Evolutionary conservation across 2,329 filamentous ascomycete species (phyloP).

Genomic region (Scytalidium lignicola): DNA sequence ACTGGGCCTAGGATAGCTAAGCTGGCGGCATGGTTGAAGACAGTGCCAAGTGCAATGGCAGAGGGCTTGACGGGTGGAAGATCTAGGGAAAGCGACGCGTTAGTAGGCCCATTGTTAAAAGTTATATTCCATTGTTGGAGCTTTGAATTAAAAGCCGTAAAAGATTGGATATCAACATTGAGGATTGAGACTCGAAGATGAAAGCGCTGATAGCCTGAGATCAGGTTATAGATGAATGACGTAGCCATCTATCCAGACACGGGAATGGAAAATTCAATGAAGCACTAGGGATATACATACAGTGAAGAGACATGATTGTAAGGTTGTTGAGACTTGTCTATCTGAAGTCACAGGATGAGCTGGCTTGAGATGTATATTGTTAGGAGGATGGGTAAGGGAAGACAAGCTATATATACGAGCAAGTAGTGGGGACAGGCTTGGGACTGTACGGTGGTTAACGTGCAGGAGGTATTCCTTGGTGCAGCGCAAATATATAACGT

Average conservation of each 20-base stretch:
- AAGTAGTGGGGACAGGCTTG: neutral
- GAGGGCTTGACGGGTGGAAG: slow-evolving; percentile 91
- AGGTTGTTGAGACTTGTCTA: slow-evolving; percentile 13
- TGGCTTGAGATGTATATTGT: neutral
- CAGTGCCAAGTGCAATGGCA: slow-evolving; percentile 89
- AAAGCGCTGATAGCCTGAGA: neutral
- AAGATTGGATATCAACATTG: no score
- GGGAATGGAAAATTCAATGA: no score
- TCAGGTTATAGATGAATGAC: neutral
- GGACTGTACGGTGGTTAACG: neutral
- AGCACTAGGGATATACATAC: slow-evolving; percentile 13
- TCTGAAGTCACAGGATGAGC: neutral
- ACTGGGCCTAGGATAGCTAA: slow-evolving; percentile 82
- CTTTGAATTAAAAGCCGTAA: no score
- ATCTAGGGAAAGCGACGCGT: slow-evolving; percentile 31
- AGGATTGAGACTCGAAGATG: no score
- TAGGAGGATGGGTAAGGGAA: neutral
- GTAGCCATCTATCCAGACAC: no score
- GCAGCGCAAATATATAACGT: neutral
- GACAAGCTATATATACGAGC: neutral
- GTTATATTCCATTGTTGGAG: no score
- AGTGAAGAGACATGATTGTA: slow-evolving; percentile 26
- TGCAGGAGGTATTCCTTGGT: neutral
- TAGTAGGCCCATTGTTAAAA: slow-evolving; percentile 1
- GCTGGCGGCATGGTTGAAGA: slow-evolving; percentile 92